These are phyloP conservation scores for Prunus salicina DNA, from an alignment of 306 rosid species.

Conservation along the genomic window DNA sequence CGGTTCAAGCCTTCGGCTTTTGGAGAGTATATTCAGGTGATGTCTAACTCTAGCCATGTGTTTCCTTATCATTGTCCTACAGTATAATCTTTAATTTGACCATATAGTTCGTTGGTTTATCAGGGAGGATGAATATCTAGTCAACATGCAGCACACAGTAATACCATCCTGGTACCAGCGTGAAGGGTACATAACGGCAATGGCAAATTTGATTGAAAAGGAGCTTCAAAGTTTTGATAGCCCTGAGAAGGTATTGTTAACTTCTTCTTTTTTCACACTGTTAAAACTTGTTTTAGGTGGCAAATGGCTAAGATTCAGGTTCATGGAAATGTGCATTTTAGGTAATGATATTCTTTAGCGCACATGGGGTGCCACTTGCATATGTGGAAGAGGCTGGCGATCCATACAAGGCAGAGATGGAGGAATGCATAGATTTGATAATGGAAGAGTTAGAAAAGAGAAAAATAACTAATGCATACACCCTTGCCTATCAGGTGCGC, in stretches of 20 bases:
- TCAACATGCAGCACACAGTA: slow-evolving; percentile 98
- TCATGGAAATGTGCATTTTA: slow-evolving; percentile 28
- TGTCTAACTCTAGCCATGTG: slow-evolving; percentile 3
- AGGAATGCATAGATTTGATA: slow-evolving; percentile 88
- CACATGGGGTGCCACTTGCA: slow-evolving; percentile 97
- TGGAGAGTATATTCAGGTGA: slow-evolving; percentile 97
- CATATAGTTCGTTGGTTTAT: slow-evolving; percentile 23
- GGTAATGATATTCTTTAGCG: slow-evolving; percentile 93
- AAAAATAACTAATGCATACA: slow-evolving; percentile 63
- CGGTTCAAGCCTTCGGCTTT: slow-evolving; percentile 92
- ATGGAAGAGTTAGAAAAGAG: slow-evolving; percentile 91
- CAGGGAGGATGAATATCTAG: slow-evolving; percentile 93
- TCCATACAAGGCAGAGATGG: slow-evolving; percentile 98
- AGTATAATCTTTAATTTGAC: slow-evolving; percentile 18
- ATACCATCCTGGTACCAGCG: slow-evolving; percentile 99
- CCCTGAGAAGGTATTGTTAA: slow-evolving; percentile 58
- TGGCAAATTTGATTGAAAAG: slow-evolving; percentile 89
- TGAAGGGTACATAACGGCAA: slow-evolving; percentile 91
- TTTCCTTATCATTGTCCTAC: slow-evolving; percentile 1
- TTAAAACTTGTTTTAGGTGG: too few species aligned
- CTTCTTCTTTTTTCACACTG: background rate
- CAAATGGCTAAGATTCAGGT: background rate
- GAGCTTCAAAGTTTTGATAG: slow-evolving; percentile 57
- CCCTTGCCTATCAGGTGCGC: slow-evolving; percentile 92
- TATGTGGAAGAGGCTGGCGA: slow-evolving; percentile 98